Evolutionary conservation across 805 yeast genomes (phyloP), one percentile per base, ranked within the genome.

Genomic region (Pachysolen tannophilus): DNA sequence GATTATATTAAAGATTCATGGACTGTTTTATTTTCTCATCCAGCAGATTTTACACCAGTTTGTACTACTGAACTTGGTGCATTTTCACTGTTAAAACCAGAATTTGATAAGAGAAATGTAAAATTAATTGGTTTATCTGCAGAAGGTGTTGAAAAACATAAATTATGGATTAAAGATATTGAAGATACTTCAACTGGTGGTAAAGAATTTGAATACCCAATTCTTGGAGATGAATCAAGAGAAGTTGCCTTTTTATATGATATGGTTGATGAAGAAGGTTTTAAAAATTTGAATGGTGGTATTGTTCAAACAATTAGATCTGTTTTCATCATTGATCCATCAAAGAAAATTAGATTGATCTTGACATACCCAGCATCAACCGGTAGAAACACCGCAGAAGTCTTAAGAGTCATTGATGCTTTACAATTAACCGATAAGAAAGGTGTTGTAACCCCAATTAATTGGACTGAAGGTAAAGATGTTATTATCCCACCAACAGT

Each of bases 31-130:
- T 80, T 80, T 61, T 75, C 82, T 21, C 86, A 80, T 53, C 87
- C 87, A 37, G 85, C 78, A 44, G 86, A 79, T 54, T 79, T 75
- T 65, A 80, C 87, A 15, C 87, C 87, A 24, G 83, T 80, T 32
- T 80, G 87, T 56, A 80, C 86, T 43, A 80, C 87, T 34, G 87
- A 80, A 56, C 64, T 80, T 40, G 86, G 86, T 43, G 86, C 85
- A 6, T 78, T 80, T 50, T 79, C 85, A 44, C 71, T 74, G 51
- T 62, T 80, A 51, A 75, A 78, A 52, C 81, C 82, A 10, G 85
- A 79, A 53, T 80, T 80, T 51, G 65, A 64, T 46, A 69, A 72
- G 54, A 67, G 85, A 54, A 71, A 72, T 38, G 78, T 78, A 37
- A 77, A 78, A 50, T 63, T 80, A 51, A 69, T 80, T 51, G 86